Conservation (phyloP, 345 rosid species). For the Raphanus sativus region DNA sequence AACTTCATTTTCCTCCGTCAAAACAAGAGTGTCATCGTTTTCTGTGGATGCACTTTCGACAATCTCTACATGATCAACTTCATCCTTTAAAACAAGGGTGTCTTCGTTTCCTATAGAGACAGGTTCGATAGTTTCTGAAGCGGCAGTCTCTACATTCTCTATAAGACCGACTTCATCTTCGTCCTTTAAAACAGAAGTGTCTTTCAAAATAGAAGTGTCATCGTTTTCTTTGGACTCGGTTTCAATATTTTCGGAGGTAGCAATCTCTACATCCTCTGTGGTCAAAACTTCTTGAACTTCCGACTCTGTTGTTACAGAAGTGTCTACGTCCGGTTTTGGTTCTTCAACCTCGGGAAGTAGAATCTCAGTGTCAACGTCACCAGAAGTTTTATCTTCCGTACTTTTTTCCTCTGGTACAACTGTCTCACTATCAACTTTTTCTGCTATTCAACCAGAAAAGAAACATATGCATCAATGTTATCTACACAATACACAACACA, state of each 20-base stretch:
- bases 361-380: neutral
- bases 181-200: neutral
- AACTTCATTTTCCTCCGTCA: neutral
- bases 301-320: neutral
- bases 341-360: conserved; percentile 17
- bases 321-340: conserved; percentile 1
- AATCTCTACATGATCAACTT: neutral
- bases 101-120: neutral
- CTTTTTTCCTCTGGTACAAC: conserved; percentile 21
- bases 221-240: neutral
- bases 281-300: conserved; percentile 14
- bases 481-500: neutral
- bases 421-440: conserved; percentile 3
- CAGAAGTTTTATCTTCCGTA: neutral
- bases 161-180: neutral
- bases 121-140: neutral
- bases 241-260: neutral
- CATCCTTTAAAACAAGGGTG: neutral
- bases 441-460: neutral
- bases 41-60: neutral
- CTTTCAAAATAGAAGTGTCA: neutral
- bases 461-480: neutral
- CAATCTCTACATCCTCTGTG: neutral
- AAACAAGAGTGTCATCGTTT: neutral
- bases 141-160: neutral